phyloP scores from a whole-genome alignment of 345 rosid species.

The Salix viminalis region DNA sequence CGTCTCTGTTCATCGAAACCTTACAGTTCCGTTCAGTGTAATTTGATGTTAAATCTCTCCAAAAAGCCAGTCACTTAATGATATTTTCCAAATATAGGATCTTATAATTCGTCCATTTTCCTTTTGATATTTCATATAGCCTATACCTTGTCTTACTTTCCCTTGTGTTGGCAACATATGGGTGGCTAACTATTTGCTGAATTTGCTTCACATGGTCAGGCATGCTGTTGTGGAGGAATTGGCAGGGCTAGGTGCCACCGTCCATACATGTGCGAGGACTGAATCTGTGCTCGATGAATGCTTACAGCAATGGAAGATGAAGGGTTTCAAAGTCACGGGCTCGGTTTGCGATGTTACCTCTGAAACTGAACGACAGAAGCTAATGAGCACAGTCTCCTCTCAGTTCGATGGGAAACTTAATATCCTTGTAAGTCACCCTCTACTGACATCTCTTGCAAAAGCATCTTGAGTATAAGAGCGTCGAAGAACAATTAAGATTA shows the following conservation, averaged over 20 bases:
- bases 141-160: too few relatives aligned
- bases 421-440: conserved; percentile 15
- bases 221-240: conserved; percentile 22
- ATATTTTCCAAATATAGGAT: too few relatives aligned
- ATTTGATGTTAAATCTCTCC: too few relatives aligned
- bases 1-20: too few relatives aligned
- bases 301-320: conserved; percentile 9
- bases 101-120: too few relatives aligned
- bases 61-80: too few relatives aligned
- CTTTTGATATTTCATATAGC: too few relatives aligned
- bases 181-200: too few relatives aligned
- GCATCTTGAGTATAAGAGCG: not conserved
- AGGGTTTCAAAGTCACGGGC: conserved; percentile 23
- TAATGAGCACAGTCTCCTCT: conserved; percentile 9
- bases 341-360: conserved; percentile 16
- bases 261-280: conserved; percentile 15
- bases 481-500: not conserved
- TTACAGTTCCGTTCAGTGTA: too few relatives aligned
- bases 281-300: conserved; percentile 5
- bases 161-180: too few relatives aligned
- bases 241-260: conserved; percentile 16
- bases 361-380: conserved; percentile 7
- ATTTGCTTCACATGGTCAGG: not conserved
- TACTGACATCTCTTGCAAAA: not conserved
- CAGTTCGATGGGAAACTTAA: conserved; percentile 13